These are phyloP conservation scores for Blastosporella zonata DNA, from an alignment of 1,284 basidiomycete genomes.

Conservation along the genomic window DNA sequence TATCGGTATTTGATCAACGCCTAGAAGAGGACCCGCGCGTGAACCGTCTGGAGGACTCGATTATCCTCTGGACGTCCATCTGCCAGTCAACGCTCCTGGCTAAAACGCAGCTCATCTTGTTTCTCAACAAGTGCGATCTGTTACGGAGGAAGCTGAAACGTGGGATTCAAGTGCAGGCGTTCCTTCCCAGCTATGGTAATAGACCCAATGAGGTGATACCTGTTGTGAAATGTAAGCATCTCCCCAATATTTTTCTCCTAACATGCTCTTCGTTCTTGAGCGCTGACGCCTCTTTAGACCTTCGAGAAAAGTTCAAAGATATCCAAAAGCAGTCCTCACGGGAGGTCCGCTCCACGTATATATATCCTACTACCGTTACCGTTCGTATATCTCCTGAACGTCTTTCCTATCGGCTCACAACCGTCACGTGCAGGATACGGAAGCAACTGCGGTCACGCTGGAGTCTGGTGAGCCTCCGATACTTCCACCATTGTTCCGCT, in stretches of 20 bases:
- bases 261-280: neutral
- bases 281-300: conserved; percentile 28
- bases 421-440: conserved; percentile 35
- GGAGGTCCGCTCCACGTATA: conserved; percentile 37
- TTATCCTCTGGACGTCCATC: conserved; percentile 56
- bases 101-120: conserved; percentile 57
- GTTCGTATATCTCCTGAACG: conserved; percentile 25
- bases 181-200: conserved; percentile 54
- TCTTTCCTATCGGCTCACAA: neutral
- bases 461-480: conserved; percentile 33
- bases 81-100: conserved; percentile 51
- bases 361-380: conserved; percentile 48
- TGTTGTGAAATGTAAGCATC: conserved; percentile 43
- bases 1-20: conserved; percentile 58
- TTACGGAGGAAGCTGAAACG: conserved; percentile 56
- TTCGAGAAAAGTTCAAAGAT: conserved; percentile 47
- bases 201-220: conserved; percentile 52
- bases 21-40: conserved; percentile 58
- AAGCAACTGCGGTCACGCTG: conserved; percentile 43
- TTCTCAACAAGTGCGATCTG: conserved; percentile 65
- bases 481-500: neutral
- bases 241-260: neutral
- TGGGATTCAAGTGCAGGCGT: conserved; percentile 49
- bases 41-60: conserved; percentile 61
- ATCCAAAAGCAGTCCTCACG: conserved; percentile 43